Conservation (phyloP, 2,329 filamentous ascomycete species). For the Cryphonectria carpinicola region DNA sequence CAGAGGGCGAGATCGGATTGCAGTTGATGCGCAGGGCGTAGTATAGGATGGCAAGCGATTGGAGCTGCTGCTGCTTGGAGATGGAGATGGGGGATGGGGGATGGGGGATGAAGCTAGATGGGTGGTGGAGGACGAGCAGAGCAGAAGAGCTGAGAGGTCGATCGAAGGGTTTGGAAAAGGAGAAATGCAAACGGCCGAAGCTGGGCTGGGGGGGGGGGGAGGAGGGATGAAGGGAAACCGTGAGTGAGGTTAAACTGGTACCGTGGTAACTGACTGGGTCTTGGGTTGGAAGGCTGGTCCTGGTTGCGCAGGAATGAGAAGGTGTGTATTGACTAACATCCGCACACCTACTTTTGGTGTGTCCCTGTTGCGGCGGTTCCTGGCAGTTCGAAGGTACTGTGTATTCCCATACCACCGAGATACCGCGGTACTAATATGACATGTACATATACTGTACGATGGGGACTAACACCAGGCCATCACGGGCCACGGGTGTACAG, state of each 20-base stretch:
- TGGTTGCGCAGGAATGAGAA: not conserved
- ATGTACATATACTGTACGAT: not conserved
- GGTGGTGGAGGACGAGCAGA: constrained; percentile 6
- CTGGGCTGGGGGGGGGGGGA: constrained; percentile 20
- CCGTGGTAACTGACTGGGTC: constrained; percentile 1
- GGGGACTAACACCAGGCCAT: not conserved
- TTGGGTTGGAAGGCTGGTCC: constrained; percentile 5
- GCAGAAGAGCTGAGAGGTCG: constrained; percentile 12
- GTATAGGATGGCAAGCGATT: constrained; percentile 6
- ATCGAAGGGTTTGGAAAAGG: constrained; percentile 9
- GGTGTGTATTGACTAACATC: constrained; percentile 11
- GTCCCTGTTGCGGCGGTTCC: not conserved
- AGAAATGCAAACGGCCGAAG: constrained; percentile 15
- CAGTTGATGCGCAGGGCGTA: constrained; percentile 20
- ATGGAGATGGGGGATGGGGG: not conserved
- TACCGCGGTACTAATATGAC: not conserved
- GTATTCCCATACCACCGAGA: not conserved
- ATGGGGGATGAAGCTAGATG: constrained; percentile 8
- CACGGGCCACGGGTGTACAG: not conserved
- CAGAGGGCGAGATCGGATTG: constrained; percentile 16
- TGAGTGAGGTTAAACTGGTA: constrained; percentile 17
- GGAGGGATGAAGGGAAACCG: constrained; percentile 16
- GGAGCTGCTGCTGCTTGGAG: not conserved
- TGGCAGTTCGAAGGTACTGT: not conserved
- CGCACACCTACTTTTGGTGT: not conserved